Conservation (phyloP, 108 stramenopile species). For the Bacterosira constricta region DNA sequence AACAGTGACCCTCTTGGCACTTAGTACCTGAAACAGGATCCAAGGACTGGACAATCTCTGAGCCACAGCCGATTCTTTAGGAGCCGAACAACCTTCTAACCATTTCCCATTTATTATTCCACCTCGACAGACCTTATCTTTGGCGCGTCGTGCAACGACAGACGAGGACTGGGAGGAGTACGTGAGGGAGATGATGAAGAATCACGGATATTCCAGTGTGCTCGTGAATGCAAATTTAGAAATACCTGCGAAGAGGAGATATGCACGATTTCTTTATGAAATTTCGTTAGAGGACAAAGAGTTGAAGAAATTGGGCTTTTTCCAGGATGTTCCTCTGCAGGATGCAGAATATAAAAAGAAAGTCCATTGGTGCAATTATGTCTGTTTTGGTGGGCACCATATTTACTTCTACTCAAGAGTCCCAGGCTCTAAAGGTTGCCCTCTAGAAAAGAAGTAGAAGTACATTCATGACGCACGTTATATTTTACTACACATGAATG, state of each 20-base stretch:
- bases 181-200: neutral
- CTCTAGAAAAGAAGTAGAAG: neutral
- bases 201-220: too few species aligned
- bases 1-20: too few species aligned
- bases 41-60: too few species aligned
- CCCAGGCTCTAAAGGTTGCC: conserved; percentile 4
- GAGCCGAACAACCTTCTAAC: too few species aligned
- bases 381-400: conserved; percentile 13
- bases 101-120: too few species aligned
- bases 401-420: conserved; percentile 24
- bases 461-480: too few species aligned
- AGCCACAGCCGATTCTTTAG: too few species aligned
- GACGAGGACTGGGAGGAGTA: conserved; percentile 10
- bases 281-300: neutral
- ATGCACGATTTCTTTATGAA: conserved; percentile 14
- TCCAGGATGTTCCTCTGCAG: conserved; percentile 8
- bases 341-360: neutral
- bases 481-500: too few species aligned
- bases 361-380: conserved; percentile 16
- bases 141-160: neutral
- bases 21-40: too few species aligned
- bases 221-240: neutral
- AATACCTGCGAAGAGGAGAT: neutral
- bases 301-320: neutral
- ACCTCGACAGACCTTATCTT: too few species aligned